A percentile compares a stretch with the other conserved stretches of the same genome.
These are phyloP conservation scores for Diaporthe sp. DNA, from an alignment of 2,329 filamentous ascomycete genomes.

Conservation along the genomic window DNA sequence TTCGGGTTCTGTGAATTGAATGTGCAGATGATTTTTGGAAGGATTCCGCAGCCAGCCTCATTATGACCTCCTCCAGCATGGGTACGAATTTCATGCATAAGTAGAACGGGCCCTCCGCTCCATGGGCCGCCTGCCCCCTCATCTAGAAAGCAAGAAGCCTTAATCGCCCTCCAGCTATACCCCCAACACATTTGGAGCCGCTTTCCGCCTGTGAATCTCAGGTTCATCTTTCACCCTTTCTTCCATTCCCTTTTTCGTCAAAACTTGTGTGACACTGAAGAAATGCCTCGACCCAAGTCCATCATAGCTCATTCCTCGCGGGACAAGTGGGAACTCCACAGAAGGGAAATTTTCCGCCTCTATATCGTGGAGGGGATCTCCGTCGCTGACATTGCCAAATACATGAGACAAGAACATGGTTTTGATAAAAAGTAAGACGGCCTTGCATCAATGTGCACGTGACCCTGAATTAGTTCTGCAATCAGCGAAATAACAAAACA, in stretches of 20 bases:
- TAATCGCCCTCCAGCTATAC: accelerated
- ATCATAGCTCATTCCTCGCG: neutral
- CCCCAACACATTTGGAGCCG: no score
- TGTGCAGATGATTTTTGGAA: no score
- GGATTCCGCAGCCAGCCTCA: no score
- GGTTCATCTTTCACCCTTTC: no score
- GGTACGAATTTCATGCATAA: no score
- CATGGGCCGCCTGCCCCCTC: no score
- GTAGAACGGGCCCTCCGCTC: no score
- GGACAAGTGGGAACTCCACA: slow-evolving; percentile 9
- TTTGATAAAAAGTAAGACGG: neutral
- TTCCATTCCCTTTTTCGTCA: neutral
- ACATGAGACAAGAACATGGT: neutral
- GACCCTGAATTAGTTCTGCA: neutral
- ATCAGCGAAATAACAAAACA: no score
- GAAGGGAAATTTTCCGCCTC: neutral
- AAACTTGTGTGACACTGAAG: neutral
- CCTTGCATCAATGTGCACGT: no score
- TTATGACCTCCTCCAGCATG: no score
- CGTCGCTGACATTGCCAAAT: neutral
- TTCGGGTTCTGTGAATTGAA: no score
- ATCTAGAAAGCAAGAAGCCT: no score
- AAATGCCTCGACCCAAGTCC: neutral
- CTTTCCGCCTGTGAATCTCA: neutral
- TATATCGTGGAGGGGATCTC: neutral